phyloP scores from a whole-genome alignment of 2,329 filamentous ascomycete species.

The Chaetothyriales sp. region DNA sequence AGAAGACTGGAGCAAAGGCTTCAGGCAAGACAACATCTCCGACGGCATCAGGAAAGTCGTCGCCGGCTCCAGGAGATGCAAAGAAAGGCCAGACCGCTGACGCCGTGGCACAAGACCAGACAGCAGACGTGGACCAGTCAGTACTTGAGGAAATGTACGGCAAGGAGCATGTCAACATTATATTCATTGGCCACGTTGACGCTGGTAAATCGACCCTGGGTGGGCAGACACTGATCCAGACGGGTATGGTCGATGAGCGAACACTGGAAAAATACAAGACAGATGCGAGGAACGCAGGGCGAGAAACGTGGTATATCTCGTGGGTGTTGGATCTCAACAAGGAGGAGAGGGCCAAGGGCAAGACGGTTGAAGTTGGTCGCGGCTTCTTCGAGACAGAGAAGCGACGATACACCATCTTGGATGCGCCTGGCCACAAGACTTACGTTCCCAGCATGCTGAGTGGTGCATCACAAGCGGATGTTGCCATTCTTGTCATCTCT shows the following conservation, averaged over 20 bases:
- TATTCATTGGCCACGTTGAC: slow-evolving; percentile 96
- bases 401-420: slow-evolving; percentile 88
- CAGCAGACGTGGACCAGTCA: slow-evolving; percentile 64
- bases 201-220: slow-evolving; percentile 95
- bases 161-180: slow-evolving; percentile 83
- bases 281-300: slow-evolving; percentile 88
- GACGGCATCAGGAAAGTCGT: slow-evolving; percentile 71
- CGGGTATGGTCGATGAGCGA: slow-evolving; percentile 98
- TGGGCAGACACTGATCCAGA: slow-evolving; percentile 81
- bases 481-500: slow-evolving; percentile 90
- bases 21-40: slow-evolving; percentile 67
- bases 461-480: slow-evolving; percentile 80
- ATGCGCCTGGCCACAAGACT: slow-evolving; percentile 94
- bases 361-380: slow-evolving; percentile 93
- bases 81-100: slow-evolving; percentile 59
- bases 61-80: slow-evolving; percentile 52
- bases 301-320: slow-evolving; percentile 97
- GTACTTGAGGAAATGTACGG: slow-evolving; percentile 88
- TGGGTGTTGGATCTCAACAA: slow-evolving; percentile 97
- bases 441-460: slow-evolving; percentile 98
- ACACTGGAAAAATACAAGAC: slow-evolving; percentile 97
- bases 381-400: slow-evolving; percentile 96
- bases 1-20: slow-evolving; percentile 66
- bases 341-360: slow-evolving; percentile 90
- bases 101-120: slow-evolving; percentile 70